A percentile compares a stretch with the other conserved stretches of the same genome.
phyloP scores from a whole-genome alignment of 1,284 basidiomycete genomes.

The Coniferiporia weirii region DNA sequence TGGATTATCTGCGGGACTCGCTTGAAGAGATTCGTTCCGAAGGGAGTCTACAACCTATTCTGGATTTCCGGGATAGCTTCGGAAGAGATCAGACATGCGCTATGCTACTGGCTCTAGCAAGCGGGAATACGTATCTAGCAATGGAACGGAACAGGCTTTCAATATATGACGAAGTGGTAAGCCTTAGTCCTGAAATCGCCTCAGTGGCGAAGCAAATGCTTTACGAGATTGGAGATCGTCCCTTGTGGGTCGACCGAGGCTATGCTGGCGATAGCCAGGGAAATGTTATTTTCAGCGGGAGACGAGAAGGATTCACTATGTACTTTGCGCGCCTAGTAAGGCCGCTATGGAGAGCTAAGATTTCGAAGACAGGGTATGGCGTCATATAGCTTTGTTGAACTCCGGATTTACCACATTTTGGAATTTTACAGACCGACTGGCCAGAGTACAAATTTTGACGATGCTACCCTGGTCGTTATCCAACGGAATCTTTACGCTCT shows the following conservation, averaged over 20 bases:
- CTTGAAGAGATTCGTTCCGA: conserved; percentile 68
- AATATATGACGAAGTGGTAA: conserved; percentile 43
- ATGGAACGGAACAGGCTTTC: conserved; percentile 36
- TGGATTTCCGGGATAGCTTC: conserved; percentile 77
- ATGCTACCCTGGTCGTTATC: conserved; percentile 57
- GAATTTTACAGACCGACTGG: conserved; percentile 6
- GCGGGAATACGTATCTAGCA: conserved; percentile 69
- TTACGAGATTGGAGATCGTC: conserved; percentile 79
- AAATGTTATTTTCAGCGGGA: conserved; percentile 77
- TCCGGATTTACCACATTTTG: background rate
- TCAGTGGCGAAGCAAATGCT: conserved; percentile 74
- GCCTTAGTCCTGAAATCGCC: conserved; percentile 55
- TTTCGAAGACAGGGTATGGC: conserved; percentile 58
- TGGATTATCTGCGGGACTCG: conserved; percentile 76
- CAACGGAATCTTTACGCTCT: conserved; percentile 78
- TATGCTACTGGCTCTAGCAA: conserved; percentile 80
- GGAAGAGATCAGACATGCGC: conserved; percentile 87
- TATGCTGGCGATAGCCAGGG: conserved; percentile 67
- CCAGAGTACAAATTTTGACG: conserved; percentile 56
- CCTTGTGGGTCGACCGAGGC: conserved; percentile 71
- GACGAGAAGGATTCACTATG: conserved; percentile 85
- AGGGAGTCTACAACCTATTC: conserved; percentile 60
- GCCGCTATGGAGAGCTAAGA: conserved; percentile 82
- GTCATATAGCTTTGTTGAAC: background rate
- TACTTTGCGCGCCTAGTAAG: conserved; percentile 84